phyloP scores from a whole-genome alignment of 495 filamentous ascomycete species.

The Echria macrotheca region DNA sequence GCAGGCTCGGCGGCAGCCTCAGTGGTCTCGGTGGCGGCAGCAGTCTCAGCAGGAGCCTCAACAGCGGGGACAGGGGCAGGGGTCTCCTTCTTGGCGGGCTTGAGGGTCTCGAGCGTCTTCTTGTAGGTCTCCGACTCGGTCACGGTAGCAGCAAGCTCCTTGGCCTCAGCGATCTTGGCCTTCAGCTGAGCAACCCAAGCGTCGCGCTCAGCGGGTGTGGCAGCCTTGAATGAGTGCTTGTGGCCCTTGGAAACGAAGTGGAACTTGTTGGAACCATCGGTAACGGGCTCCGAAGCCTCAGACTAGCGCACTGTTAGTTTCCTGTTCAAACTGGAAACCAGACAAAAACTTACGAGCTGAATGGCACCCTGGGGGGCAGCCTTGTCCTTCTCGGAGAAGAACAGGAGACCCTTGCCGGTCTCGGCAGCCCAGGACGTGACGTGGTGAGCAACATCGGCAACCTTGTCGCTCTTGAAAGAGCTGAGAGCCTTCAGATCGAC shows the following conservation, averaged over 20 bases:
- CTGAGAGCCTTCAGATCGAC: constrained; percentile 67
- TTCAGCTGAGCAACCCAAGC: constrained; percentile 80
- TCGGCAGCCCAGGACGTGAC: constrained; percentile 81
- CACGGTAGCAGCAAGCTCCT: constrained; percentile 63
- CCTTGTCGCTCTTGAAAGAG: constrained; percentile 81
- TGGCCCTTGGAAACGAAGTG: constrained; percentile 74
- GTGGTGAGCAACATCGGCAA: constrained; percentile 65
- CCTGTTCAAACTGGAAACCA: neutral
- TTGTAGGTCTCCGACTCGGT: constrained; percentile 72
- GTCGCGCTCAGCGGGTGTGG: constrained; percentile 70
- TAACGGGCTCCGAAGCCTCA: constrained; percentile 73
- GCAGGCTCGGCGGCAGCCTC: constrained; percentile 41
- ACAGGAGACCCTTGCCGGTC: constrained; percentile 93
- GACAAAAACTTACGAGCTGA: constrained; percentile 60
- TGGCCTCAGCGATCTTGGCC: constrained; percentile 70
- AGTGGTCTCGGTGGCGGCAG: constrained; percentile 34
- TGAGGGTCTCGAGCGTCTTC: constrained; percentile 66
- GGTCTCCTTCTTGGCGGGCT: constrained; percentile 50
- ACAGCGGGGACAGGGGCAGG: constrained; percentile 27
- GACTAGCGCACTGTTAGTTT: constrained; percentile 45
- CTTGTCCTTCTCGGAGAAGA: constrained; percentile 86
- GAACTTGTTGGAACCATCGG: constrained; percentile 74
- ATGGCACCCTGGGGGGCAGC: constrained; percentile 71
- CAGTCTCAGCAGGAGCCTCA: constrained; percentile 20
- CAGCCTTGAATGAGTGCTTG: constrained; percentile 85